Base-by-base conservation (phyloP, 1,284 basidiomycete genomes). In the Fomitopsis schrenkii region DNA sequence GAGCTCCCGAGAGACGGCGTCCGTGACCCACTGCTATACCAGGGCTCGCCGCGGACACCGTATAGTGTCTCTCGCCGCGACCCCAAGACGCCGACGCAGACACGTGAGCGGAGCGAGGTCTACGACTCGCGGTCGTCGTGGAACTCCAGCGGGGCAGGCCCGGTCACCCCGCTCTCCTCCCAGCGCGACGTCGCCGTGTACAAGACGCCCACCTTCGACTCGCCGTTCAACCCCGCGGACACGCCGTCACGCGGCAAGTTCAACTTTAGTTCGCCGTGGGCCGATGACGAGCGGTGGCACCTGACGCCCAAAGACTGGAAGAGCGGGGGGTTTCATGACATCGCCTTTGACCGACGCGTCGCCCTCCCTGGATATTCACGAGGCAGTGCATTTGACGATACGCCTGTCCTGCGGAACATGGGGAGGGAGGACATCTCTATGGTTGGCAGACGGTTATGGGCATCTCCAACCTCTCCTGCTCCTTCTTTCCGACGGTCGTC, bases 171-270 rank as follows among this genome's bases (percentile, higher is more conserved):
- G 5, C 78, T 77, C 58, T 76, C 76, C 57, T 67, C 70, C 19
- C 71, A 73, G 19, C 77, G 76, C 61, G 76, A 75, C 59, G 77
- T 77, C 45, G 78, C 77, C n/a, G 74, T 85, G 58, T 81, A 83
- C 59, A 75, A 74, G 48, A 79, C 80, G 3, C 80, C 82, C 10
- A 74, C 75, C 54, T 81, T 86, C 35, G 85, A 84, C 56, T 74
- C 79, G 5, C 79, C 82, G 3, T 91, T 89, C 67, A 89, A 91
- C 71, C 88, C 88, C 8, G 84, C 84, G 19, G 87, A 87, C 22
- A 91, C 88, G 5, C 88, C 88, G 1, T 90, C 88, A 22, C 78
- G 88, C 55, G 87, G 88, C 65, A 82, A 76, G 66, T 83, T 89
- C 63, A 78, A 79, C 5, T 86, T 87, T 63, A 77, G 80, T 36